Conservation (phyloP, 768 basidiomycete genomes). For the Lentinula boryana region DNA sequence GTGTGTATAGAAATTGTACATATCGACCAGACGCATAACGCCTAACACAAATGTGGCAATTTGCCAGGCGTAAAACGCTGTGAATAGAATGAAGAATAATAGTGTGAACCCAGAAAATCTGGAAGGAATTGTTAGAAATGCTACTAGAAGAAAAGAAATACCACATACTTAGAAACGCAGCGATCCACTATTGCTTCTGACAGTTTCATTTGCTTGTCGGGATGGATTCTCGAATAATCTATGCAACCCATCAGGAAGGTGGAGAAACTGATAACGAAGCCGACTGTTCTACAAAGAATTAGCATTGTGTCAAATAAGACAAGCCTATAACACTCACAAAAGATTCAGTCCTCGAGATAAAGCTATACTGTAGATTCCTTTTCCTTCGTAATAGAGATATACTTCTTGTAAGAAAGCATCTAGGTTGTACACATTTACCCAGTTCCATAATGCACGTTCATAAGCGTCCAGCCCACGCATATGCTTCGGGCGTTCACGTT, state of each 20-base stretch:
- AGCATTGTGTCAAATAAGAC: slow-evolving; percentile 7
- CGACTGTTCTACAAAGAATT: slow-evolving; percentile 70
- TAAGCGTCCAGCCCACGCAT: slow-evolving; percentile 75
- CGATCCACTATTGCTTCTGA: slow-evolving; percentile 76
- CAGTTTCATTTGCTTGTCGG: slow-evolving; percentile 60
- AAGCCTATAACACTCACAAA: slow-evolving; percentile 56
- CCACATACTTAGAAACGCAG: slow-evolving; percentile 76
- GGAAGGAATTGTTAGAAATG: slow-evolving; percentile 6
- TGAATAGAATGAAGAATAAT: slow-evolving; percentile 79
- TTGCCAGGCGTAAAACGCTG: slow-evolving; percentile 87
- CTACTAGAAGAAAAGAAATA: not conserved
- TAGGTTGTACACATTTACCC: slow-evolving; percentile 98
- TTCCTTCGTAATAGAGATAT: slow-evolving; percentile 94
- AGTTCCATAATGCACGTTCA: slow-evolving; percentile 94
- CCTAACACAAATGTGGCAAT: slow-evolving; percentile 73
- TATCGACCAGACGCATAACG: slow-evolving; percentile 76
- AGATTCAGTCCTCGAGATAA: slow-evolving; percentile 89
- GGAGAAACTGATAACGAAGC: slow-evolving; percentile 97
- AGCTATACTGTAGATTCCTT: slow-evolving; percentile 94
- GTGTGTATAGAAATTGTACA: slow-evolving; percentile 96
- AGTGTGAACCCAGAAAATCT: slow-evolving; percentile 84
- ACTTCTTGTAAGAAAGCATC: slow-evolving; percentile 94
- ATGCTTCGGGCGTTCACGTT: slow-evolving; percentile 24
- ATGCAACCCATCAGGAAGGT: slow-evolving; percentile 94
- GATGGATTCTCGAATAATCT: slow-evolving; percentile 79